phyloP scores from a whole-genome alignment of 495 filamentous ascomycete species.

The Tuber melanosporum region DNA sequence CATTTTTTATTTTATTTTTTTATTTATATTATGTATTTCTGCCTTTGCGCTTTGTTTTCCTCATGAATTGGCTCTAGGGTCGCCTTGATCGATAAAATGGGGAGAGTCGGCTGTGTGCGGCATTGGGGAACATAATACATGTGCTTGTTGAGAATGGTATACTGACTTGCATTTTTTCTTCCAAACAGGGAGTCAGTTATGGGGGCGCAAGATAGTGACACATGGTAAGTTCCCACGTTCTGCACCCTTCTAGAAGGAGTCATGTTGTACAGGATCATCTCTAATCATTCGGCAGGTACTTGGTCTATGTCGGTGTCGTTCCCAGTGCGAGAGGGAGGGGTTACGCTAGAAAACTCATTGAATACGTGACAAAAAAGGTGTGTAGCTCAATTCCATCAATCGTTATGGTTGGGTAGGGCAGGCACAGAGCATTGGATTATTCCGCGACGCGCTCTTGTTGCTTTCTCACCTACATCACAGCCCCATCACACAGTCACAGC shows the following conservation, averaged over 20 bases:
- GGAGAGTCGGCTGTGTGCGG: not conserved
- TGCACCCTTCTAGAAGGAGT: conserved; percentile 29
- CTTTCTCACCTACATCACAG: not conserved
- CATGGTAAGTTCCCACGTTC: conserved; percentile 49
- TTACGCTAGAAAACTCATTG: conserved; percentile 61
- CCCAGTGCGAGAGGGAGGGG: conserved; percentile 59
- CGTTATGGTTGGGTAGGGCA: not conserved
- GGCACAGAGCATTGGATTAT: not conserved
- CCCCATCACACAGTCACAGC: not conserved
- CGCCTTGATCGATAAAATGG: not conserved
- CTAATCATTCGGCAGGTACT: conserved; percentile 49
- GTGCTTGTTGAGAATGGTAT: conserved; percentile 11
- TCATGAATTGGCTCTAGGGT: not conserved
- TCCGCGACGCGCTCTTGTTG: conserved; percentile 11
- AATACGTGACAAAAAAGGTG: conserved; percentile 58
- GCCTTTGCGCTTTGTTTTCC: not conserved
- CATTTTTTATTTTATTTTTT: not conserved
- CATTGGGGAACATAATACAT: conserved; percentile 9
- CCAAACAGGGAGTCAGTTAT: conserved; percentile 44
- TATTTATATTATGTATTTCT: not conserved
- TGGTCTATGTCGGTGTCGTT: conserved; percentile 72
- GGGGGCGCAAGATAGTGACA: conserved; percentile 55
- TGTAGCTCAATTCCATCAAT: conserved; percentile 27
- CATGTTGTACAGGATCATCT: conserved; percentile 31
- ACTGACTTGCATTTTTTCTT: conserved; percentile 24